These are phyloP conservation scores for Elsinoe necatrix DNA, from an alignment of 2,329 filamentous ascomycete genomes.

Conservation along the genomic window DNA sequence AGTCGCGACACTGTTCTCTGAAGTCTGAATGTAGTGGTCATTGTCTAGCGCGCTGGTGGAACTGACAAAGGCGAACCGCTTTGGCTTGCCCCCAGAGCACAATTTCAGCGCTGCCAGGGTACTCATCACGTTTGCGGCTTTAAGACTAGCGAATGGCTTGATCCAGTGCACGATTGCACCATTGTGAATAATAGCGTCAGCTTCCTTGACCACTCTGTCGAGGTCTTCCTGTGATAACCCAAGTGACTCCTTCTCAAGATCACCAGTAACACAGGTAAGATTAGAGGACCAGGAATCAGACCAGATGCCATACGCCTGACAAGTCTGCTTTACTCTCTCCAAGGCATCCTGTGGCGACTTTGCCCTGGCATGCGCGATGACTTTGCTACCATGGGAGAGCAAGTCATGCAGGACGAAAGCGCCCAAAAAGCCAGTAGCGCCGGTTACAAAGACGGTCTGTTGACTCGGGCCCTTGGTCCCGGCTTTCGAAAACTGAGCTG, in stretches of 20 bases:
- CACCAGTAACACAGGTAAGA: conserved; percentile 62
- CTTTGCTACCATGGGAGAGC: conserved; percentile 46
- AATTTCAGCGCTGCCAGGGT: conserved; percentile 69
- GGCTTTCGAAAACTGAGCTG: conserved; percentile 28
- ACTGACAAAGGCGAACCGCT: conserved; percentile 71
- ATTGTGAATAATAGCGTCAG: conserved; percentile 68
- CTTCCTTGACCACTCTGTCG: conserved; percentile 55
- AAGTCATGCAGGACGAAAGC: conserved; percentile 71
- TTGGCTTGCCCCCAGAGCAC: conserved; percentile 67
- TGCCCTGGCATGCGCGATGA: conserved; percentile 69
- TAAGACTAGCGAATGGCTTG: conserved; percentile 63
- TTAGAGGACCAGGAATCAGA: conserved; percentile 56
- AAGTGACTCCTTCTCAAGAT: conserved; percentile 63
- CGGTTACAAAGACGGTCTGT: conserved; percentile 69
- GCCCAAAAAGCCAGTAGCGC: conserved; percentile 84
- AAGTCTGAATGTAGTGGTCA: conserved; percentile 69
- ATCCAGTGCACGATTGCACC: conserved; percentile 76
- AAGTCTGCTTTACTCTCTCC: conserved; percentile 57
- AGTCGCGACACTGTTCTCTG: conserved; percentile 50
- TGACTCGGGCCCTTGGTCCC: conserved; percentile 25
- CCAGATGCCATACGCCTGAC: conserved; percentile 75
- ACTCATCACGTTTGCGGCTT: conserved; percentile 67
- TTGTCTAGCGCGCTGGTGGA: conserved; percentile 78
- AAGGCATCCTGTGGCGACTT: conserved; percentile 53
- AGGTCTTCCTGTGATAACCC: conserved; percentile 61